Evolutionary conservation across 2,329 filamentous ascomycete species (phyloP).

Genomic region (Calonectria henricotiae): DNA sequence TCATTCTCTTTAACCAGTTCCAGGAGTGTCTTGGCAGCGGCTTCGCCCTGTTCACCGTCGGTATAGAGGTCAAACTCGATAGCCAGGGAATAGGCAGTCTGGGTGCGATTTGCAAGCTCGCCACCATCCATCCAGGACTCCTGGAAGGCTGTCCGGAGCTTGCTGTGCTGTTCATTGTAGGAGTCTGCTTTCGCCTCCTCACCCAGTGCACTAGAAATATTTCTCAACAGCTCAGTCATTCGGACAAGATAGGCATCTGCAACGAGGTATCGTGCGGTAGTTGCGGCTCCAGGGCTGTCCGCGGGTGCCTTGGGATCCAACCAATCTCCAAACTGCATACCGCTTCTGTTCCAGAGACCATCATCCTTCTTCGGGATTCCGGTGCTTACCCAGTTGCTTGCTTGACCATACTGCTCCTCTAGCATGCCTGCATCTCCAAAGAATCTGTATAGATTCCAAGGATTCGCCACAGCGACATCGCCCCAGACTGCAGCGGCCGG

Average conservation of each 20-base stretch:
- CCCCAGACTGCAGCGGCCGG: conserved; percentile 39
- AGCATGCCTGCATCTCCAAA: conserved; percentile 35
- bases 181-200: conserved; percentile 46
- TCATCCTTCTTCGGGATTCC: conserved; percentile 21
- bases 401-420: conserved; percentile 24
- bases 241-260: conserved; percentile 65
- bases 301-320: conserved; percentile 63
- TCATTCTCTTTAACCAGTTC: conserved; percentile 55
- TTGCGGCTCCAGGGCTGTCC: conserved; percentile 57
- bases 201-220: conserved; percentile 57
- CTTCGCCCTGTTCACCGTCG: conserved; percentile 36
- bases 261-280: conserved; percentile 60
- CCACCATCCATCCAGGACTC: conserved; percentile 55
- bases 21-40: conserved; percentile 52
- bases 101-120: conserved; percentile 57
- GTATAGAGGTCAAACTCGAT: conserved; percentile 59
- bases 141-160: conserved; percentile 53
- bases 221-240: conserved; percentile 58
- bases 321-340: conserved; percentile 64
- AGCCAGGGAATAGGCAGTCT: conserved; percentile 60
- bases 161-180: conserved; percentile 45
- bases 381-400: conserved; percentile 19
- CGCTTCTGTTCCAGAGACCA: conserved; percentile 39
- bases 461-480: conserved; percentile 36
- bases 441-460: conserved; percentile 36